A percentile compares a stretch with the other conserved stretches of the same genome.
Conservation (phyloP, 1,284 basidiomycete genomes). For the Porodaedalea pini region DNA sequence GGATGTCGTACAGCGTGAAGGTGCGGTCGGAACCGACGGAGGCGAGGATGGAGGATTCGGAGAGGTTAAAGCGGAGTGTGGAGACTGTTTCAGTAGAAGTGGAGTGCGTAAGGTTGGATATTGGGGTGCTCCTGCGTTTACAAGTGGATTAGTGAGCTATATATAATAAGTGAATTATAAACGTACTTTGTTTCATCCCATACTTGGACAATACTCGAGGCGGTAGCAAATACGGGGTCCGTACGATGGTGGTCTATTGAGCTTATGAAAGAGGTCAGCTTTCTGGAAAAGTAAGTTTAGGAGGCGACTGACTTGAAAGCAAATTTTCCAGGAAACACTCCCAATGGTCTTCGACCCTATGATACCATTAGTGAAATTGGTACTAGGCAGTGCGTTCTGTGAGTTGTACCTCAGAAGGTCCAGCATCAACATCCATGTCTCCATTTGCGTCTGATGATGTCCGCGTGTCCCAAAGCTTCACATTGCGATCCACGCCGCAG, state of each 20-base stretch:
- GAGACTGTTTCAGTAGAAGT: conserved; percentile 85
- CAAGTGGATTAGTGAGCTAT: conserved; percentile 15
- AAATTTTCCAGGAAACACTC: conserved; percentile 76
- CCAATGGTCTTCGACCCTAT: conserved; percentile 55
- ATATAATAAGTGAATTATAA: neutral
- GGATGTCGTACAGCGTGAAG: conserved; percentile 93
- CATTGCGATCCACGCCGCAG: conserved; percentile 86
- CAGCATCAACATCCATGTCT: conserved; percentile 29
- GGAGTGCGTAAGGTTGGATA: conserved; percentile 81
- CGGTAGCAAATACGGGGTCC: conserved; percentile 89
- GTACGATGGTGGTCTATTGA: conserved; percentile 92
- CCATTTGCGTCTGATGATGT: conserved; percentile 27
- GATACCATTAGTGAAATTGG: neutral
- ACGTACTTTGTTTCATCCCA: conserved; percentile 94
- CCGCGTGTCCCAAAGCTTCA: conserved; percentile 83
- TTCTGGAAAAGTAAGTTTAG: conserved; percentile 6
- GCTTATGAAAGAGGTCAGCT: conserved; percentile 39
- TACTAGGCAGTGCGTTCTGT: neutral
- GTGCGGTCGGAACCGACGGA: conserved; percentile 93
- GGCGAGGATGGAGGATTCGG: conserved; percentile 90
- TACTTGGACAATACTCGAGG: conserved; percentile 89
- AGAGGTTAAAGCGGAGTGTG: conserved; percentile 88
- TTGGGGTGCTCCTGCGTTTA: conserved; percentile 55
- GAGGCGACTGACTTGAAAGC: conserved; percentile 72
- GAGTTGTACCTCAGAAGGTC: conserved; percentile 33